Evolutionary conservation across 2,329 filamentous ascomycete genomes (phyloP).

Genomic region (Sclerotinia minor): DNA sequence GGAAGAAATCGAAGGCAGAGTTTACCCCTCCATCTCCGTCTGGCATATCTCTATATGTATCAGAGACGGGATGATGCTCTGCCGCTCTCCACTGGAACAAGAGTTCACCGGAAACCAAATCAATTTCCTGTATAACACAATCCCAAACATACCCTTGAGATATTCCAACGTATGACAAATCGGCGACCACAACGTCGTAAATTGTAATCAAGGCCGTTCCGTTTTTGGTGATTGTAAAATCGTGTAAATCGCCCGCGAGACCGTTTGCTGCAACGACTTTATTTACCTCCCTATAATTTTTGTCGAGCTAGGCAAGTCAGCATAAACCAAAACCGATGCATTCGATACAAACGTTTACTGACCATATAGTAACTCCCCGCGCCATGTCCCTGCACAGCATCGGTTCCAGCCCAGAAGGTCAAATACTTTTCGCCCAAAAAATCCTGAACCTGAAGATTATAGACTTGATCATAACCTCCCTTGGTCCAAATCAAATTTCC

Average conservation of each 20-base stretch:
- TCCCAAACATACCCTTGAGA: constrained; percentile 55
- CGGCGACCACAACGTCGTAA: constrained; percentile 51
- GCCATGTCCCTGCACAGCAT: constrained; percentile 50
- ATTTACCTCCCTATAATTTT: constrained; percentile 42
- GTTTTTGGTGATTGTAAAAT: constrained; percentile 56
- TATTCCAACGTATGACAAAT: constrained; percentile 50
- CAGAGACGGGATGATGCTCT: constrained; percentile 49
- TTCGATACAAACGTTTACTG: constrained; percentile 23
- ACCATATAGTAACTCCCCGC: constrained; percentile 51
- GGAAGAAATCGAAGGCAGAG: constrained; percentile 46
- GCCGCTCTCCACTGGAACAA: constrained; percentile 60
- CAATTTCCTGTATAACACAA: constrained; percentile 51
- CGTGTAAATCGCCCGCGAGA: constrained; percentile 43
- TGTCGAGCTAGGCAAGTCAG: constrained; percentile 32
- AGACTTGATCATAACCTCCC: constrained; percentile 43
- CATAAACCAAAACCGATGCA: not conserved
- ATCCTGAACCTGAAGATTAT: constrained; percentile 49
- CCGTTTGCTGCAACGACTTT: constrained; percentile 43
- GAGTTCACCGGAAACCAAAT: constrained; percentile 51
- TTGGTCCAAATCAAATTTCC: constrained; percentile 51
- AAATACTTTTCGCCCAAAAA: constrained; percentile 49
- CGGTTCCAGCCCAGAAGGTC: constrained; percentile 52
- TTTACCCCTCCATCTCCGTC: constrained; percentile 45
- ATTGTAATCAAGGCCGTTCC: constrained; percentile 55
- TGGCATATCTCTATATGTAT: constrained; percentile 31